These are phyloP conservation scores for Andrographis paniculata DNA, from an alignment of 305 asterid species.

Conservation along the genomic window DNA sequence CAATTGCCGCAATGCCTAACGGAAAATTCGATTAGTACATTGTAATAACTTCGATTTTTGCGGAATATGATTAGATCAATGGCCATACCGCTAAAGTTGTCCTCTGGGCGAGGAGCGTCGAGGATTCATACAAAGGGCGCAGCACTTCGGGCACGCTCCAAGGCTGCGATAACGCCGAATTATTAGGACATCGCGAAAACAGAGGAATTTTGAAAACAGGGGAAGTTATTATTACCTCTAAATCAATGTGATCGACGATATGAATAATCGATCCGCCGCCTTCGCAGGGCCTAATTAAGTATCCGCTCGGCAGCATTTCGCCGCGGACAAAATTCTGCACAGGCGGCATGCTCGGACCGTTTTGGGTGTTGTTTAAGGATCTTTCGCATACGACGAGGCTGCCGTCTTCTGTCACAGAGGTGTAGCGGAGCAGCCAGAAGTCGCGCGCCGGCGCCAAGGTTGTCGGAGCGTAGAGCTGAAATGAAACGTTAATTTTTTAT, in stretches of 20 bases:
- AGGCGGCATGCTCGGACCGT: constrained; percentile 94
- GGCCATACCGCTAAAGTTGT: constrained; percentile 73
- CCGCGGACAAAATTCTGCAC: constrained; percentile 82
- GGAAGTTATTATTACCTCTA: constrained; percentile 51
- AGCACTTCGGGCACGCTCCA: constrained; percentile 97
- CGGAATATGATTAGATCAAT: background rate
- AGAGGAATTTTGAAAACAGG: constrained; percentile 2
- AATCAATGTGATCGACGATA: constrained; percentile 83
- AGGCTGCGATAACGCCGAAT: constrained; percentile 36
- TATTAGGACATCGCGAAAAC: background rate
- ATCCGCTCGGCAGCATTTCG: constrained; percentile 86
- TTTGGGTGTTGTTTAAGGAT: constrained; percentile 87
- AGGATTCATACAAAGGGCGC: constrained; percentile 88
- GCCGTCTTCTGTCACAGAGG: constrained; percentile 94
- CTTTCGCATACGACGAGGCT: constrained; percentile 96
- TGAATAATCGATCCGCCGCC: constrained; percentile 97
- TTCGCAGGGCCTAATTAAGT: constrained; percentile 90
- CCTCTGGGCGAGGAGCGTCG: constrained; percentile 78
- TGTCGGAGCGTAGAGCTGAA: constrained; percentile 86
- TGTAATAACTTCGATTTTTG: no score
- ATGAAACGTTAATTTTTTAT: constrained; percentile 2
- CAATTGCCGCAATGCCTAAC: constrained; percentile 84
- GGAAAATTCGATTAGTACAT: background rate
- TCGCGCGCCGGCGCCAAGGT: constrained; percentile 96
- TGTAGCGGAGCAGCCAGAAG: constrained; percentile 88